Base-by-base conservation (phyloP, 768 basidiomycete species). In the Boletus fagicola region DNA sequence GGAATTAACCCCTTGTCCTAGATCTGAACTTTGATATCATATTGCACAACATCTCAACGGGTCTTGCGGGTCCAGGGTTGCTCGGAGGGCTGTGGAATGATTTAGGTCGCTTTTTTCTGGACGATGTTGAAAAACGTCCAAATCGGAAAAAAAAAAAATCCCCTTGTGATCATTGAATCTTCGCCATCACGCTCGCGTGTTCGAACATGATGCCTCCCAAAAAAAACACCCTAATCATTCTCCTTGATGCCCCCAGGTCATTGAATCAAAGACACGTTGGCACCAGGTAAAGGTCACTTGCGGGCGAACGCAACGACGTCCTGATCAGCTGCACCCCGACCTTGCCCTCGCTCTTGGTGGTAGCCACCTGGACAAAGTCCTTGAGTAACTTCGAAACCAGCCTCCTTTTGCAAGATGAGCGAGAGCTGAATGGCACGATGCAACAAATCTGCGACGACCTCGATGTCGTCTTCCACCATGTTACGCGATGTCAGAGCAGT, bases 361-460 rank as follows among this genome's bases (percentile, higher is more conserved):
- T 85, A 8, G 92, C 92, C 39, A 88, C 87, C 46, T 87, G 83
- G 60, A 95, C 83, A 67, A 98, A 98, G 80, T 98, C 96, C 80
- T 96, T 96, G 61, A 99, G 83, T 64, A 97, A 77, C 81, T 97
- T 98, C 56, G 84, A n/a, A 83, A 33, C 94, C 94, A 26, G 97
- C 91, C 77, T 97, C 95, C 74, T 94, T 92, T 77, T 98, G 97
- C 45, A 97, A 82, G 40, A 84, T 70, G 44, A 95, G 81, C 47
- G 93, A 86, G 68, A 97, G 85, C 78, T 98, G 93, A 45, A 99
- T 90, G 31, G 92, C 84, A 50, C 95, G 94, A 80, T 98, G 93
- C 54, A 99, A 80, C 83, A 98, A 94, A 56, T 80, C 82, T 39
- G 88, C 97, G 53, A 98, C 94, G 56, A 83, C 71, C 72, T 89